Evolutionary conservation across 1,139 yeast species (phyloP), one percentile per base, ranked within the genome.

Genomic region (Diutina sp.): DNA sequence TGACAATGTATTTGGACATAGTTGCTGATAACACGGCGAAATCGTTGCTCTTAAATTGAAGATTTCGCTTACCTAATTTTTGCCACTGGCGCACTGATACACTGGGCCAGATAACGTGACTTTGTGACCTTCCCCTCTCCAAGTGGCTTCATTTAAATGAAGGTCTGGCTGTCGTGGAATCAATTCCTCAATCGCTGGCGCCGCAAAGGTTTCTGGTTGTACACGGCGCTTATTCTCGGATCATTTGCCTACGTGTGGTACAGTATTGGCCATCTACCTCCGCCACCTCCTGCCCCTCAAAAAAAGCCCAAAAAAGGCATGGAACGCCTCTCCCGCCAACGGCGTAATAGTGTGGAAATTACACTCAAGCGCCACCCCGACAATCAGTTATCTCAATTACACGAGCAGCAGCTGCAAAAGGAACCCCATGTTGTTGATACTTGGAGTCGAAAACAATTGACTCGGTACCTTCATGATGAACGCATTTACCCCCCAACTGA

Each of bases 1-100:
- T 62, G 55, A 62, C 60, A 38, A 62, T 60, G 57, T 61, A 62
- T 51, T 58, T 56, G 44, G 46, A 18, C 46, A 44, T 44, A n/a
- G n/a, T 44, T 44, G 18, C 25, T 44, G 25, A 18, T 35, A 35
- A 9, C 41, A 35, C 41, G 14, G 41, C 41, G 41, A 35, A 35
- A 11, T 35, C 41, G 41, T 35, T 35, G 41, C 41, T 35, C 41
- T 35, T 35, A 35, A 35, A 35, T 35, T 35, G 41, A 35, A 35
- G 46, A 44, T 44, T 16, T 16, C 28, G 46, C 46, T 44, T 44
- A 44, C 46, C 46, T 44, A 44, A 44, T 44, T 44, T 44, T 44
- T 44, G 46, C 46, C 46, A 44, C 46, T 18, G 46, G 25, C 25
- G 25, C 46, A 16, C 46, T 16, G 46, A 44, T 18, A n/a, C 25